Evolutionary conservation across 2,329 filamentous ascomycete species (phyloP).

Genomic region (Arthrobotrys pseudoclavata): DNA sequence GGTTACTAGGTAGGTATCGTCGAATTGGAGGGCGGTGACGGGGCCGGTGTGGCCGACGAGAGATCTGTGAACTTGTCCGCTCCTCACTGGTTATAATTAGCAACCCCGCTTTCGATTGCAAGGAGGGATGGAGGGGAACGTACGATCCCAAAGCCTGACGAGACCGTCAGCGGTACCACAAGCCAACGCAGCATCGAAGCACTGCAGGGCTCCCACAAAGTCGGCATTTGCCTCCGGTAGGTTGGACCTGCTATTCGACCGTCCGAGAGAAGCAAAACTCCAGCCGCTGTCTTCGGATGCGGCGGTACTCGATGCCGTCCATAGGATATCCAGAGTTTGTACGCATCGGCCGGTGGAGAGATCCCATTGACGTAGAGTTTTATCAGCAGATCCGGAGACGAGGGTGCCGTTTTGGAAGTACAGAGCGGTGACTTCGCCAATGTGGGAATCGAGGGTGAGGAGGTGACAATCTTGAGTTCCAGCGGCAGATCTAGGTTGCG

Average conservation of each 20-base stretch:
- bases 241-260: constrained; percentile 72
- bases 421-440: constrained; percentile 93
- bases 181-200: constrained; percentile 94
- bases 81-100: constrained; percentile 72
- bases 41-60: constrained; percentile 95
- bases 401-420: constrained; percentile 90
- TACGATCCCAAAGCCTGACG: constrained; percentile 90
- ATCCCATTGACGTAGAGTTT: constrained; percentile 98
- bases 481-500: constrained; percentile 66
- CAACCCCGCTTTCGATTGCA: background rate
- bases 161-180: constrained; percentile 98
- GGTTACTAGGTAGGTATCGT: constrained; percentile 93
- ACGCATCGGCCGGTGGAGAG: constrained; percentile 96
- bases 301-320: constrained; percentile 86
- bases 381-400: constrained; percentile 95
- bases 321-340: constrained; percentile 96
- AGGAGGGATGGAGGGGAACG: constrained; percentile 21
- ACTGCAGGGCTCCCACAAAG: constrained; percentile 94
- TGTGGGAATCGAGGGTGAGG: constrained; percentile 89
- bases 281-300: constrained; percentile 75
- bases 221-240: constrained; percentile 79
- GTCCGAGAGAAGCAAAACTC: constrained; percentile 66
- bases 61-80: constrained; percentile 95
- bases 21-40: constrained; percentile 94
- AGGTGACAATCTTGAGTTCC: constrained; percentile 91